A percentile compares a stretch with the other conserved stretches of the same genome.
These are phyloP conservation scores for Bassia scoparia DNA, from an alignment of 148 eudicot genomes.

Conservation along the genomic window DNA sequence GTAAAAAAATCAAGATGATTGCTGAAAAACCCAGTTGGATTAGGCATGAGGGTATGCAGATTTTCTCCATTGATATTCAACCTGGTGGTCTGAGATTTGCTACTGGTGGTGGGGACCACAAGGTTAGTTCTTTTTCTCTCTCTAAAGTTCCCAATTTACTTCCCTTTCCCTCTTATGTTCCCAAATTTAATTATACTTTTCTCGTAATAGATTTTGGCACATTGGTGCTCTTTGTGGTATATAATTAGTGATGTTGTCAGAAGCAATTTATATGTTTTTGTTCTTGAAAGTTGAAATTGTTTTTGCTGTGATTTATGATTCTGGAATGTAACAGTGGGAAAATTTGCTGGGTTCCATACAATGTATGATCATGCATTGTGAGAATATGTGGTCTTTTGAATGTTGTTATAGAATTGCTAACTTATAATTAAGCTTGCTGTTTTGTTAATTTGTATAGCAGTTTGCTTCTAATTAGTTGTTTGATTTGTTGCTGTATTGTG, in stretches of 20 bases:
- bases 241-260: neutral
- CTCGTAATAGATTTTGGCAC: neutral
- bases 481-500: neutral
- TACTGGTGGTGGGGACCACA: constrained; percentile 98
- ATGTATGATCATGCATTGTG: neutral
- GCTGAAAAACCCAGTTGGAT: constrained; percentile 95
- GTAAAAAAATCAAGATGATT: constrained; percentile 43
- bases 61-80: constrained; percentile 95
- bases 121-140: constrained; percentile 40
- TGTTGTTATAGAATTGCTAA: neutral
- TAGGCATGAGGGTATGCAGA: constrained; percentile 82
- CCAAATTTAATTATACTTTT: neutral
- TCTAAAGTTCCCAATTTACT: neutral
- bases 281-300: neutral
- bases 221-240: neutral
- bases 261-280: neutral
- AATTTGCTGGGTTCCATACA: neutral
- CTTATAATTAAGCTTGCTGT: neutral
- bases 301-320: constrained; percentile 6
- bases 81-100: constrained; percentile 89
- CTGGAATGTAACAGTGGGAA: neutral
- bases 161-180: neutral
- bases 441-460: neutral
- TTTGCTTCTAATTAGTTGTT: neutral
- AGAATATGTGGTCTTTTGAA: neutral